phyloP scores from a whole-genome alignment of 805 yeast genomes.

The Saitoella complicata region DNA sequence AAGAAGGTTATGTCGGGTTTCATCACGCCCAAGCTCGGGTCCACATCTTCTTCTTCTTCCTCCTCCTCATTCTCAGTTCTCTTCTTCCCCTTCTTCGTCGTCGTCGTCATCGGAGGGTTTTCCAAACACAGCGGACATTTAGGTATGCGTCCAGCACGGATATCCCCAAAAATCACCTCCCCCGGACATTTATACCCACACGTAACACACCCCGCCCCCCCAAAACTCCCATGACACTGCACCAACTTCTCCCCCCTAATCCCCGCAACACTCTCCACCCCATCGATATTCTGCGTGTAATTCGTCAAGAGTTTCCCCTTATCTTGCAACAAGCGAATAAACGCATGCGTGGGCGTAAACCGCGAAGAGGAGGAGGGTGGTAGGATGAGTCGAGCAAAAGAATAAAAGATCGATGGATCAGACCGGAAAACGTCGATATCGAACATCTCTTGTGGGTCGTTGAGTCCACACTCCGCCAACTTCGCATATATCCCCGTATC shows the following conservation, averaged over 20 bases:
- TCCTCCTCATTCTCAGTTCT: slow-evolving; percentile 9
- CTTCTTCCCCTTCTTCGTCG: slow-evolving; percentile 19
- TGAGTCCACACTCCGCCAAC: slow-evolving; percentile 49
- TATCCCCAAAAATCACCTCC: slow-evolving; percentile 40
- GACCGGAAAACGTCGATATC: slow-evolving; percentile 52
- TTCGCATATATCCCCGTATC: slow-evolving; percentile 69
- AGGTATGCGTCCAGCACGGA: slow-evolving; percentile 46
- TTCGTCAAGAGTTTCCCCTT: slow-evolving; percentile 63
- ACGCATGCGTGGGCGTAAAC: slow-evolving; percentile 67
- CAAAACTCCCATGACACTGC: slow-evolving; percentile 90
- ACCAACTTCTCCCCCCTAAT: slow-evolving; percentile 47
- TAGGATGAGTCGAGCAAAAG: slow-evolving; percentile 70
- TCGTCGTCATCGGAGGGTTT: neutral
- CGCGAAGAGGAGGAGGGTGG: slow-evolving; percentile 37
- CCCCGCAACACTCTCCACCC: slow-evolving; percentile 70
- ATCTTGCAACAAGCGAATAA: slow-evolving; percentile 56
- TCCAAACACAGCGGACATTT: slow-evolving; percentile 41
- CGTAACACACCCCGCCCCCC: slow-evolving; percentile 67
- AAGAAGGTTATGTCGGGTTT: slow-evolving; percentile 89
- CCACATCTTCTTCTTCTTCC: slow-evolving; percentile 16
- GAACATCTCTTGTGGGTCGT: slow-evolving; percentile 85
- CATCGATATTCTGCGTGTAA: slow-evolving; percentile 85
- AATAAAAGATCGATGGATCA: slow-evolving; percentile 67
- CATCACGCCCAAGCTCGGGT: slow-evolving; percentile 46
- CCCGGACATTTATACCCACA: slow-evolving; percentile 58